Base-by-base conservation (phyloP, 2,329 filamentous ascomycete species). In the Penicillium decumbens region DNA sequence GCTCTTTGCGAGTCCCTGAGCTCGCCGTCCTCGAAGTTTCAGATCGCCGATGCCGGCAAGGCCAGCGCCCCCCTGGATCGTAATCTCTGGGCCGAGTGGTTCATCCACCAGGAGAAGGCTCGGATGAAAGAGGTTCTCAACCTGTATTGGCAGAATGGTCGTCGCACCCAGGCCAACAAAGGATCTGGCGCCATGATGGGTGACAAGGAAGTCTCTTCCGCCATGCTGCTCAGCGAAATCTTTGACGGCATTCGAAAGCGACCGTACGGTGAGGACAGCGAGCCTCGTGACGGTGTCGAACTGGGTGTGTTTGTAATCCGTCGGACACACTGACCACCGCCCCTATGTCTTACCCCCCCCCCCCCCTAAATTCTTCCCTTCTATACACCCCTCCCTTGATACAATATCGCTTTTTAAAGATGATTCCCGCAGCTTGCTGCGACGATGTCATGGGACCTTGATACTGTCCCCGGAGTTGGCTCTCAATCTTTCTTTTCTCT, bases 31-130 rank as follows among this genome's bases (percentile, higher is more conserved):
- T 72, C 64, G 1, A 72, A 68, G 50, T 78, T 73, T 54, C 63
- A 66, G 20, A 54, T 82, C 2, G 69, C 77, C 1, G 75, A 82
- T 55, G 72, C 80, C 1, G 72, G 75, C 4, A 77, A 73, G 51
- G 73, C 80, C 33, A 72, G 75, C 46, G 75, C 80, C 13, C 57
- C 69, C 1, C 67, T 84, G 2, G 74, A 77, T 44, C 72, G 80
- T 25, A 69, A 73, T 18, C 72, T 77, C 2, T 85, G 82, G 82
- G 75, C 77, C 28, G 78, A 83, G 48, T 84, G 81, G 82, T 85
- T 80, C 73, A 77, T 81, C 40, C 80, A 82, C 60, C 82, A 85
- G 60, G 82, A 85, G 62, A 81, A 81, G 58, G 72, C 76, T 9
- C 74, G 81, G 12, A 77, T 84, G 43, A 75, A 80, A 51, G 77